Evolutionary conservation across 1,284 basidiomycete species (phyloP).

Genomic region (Pterulicium gracile): DNA sequence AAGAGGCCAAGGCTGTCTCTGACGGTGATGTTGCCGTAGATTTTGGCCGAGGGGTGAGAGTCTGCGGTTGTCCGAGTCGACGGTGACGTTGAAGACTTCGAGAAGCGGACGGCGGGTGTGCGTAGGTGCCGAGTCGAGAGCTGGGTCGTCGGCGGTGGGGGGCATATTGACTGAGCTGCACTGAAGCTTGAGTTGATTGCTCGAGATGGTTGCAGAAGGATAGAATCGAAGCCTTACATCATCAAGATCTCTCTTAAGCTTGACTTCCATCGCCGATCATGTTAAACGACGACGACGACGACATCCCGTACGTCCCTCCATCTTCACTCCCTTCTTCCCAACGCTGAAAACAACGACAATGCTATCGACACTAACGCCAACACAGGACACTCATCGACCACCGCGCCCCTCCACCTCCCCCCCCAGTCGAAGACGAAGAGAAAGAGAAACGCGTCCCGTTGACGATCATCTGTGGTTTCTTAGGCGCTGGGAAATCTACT

Average conservation of each 20-base stretch:
- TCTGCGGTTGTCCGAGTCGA: neutral
- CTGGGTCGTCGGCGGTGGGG: too few species aligned
- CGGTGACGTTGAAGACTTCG: neutral
- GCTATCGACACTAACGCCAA: slow-evolving; percentile 7
- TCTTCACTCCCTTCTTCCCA: slow-evolving; percentile 10
- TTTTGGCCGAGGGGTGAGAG: neutral
- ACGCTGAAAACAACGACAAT: slow-evolving; percentile 6
- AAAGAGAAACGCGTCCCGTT: slow-evolving; percentile 53
- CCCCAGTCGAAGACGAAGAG: slow-evolving; percentile 2
- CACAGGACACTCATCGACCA: slow-evolving; percentile 38
- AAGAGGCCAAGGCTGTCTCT: too few species aligned
- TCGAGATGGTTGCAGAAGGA: too few species aligned
- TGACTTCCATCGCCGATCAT: too few species aligned
- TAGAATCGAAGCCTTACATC: too few species aligned
- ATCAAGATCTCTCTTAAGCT: too few species aligned
- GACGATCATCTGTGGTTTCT: slow-evolving; percentile 85
- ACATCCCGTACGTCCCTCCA: slow-evolving; percentile 33
- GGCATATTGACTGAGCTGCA: too few species aligned
- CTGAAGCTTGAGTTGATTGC: too few species aligned
- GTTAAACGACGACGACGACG: slow-evolving; percentile 25
- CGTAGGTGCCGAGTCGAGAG: neutral
- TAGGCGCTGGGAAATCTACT: slow-evolving; percentile 88
- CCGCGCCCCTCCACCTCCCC: slow-evolving; percentile 5
- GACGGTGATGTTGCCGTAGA: neutral
- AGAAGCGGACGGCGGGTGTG: neutral